phyloP scores from a whole-genome alignment of 2,329 filamentous ascomycete species.

The Neopestalotiopsis sp. region DNA sequence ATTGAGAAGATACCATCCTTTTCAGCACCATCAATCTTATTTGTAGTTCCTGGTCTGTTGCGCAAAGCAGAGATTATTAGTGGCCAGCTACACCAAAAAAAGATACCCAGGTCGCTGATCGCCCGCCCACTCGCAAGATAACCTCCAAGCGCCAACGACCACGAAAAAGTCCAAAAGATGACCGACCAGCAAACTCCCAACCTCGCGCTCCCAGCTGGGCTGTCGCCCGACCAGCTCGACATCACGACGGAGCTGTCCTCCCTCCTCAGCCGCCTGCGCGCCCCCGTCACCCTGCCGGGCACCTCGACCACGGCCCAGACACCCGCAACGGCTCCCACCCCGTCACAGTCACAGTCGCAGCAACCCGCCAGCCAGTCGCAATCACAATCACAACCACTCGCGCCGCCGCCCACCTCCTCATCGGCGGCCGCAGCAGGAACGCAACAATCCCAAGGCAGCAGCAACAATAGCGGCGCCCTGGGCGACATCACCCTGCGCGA shows the following conservation, averaged over 20 bases:
- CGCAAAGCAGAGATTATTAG: no score
- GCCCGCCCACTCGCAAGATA: background rate
- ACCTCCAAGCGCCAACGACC: background rate
- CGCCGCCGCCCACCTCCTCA: slow-evolving; percentile 23
- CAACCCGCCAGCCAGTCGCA: slow-evolving; percentile 15
- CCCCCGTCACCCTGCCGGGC: slow-evolving; percentile 41
- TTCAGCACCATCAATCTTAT: no score
- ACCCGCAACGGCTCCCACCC: slow-evolving; percentile 32
- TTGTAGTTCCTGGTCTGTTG: no score
- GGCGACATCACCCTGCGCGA: slow-evolving; percentile 66
- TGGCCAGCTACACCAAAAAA: no score
- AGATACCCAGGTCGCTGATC: no score
- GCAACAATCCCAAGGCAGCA: slow-evolving; percentile 29
- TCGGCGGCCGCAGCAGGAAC: slow-evolving; percentile 29
- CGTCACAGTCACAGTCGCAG: slow-evolving; percentile 29
- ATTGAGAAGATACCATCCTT: no score
- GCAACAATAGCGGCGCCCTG: slow-evolving; percentile 29
- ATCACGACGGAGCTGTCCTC: slow-evolving; percentile 81
- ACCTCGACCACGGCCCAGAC: slow-evolving; percentile 38
- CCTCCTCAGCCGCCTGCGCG: slow-evolving; percentile 76
- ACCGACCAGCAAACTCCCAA: slow-evolving; percentile 30
- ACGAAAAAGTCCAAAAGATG: background rate
- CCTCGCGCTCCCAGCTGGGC: slow-evolving; percentile 63
- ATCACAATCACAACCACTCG: slow-evolving; percentile 19
- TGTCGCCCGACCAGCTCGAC: slow-evolving; percentile 84